Evolutionary conservation across 768 basidiomycete genomes (phyloP).

Genomic region (Mycena sanguinolenta): DNA sequence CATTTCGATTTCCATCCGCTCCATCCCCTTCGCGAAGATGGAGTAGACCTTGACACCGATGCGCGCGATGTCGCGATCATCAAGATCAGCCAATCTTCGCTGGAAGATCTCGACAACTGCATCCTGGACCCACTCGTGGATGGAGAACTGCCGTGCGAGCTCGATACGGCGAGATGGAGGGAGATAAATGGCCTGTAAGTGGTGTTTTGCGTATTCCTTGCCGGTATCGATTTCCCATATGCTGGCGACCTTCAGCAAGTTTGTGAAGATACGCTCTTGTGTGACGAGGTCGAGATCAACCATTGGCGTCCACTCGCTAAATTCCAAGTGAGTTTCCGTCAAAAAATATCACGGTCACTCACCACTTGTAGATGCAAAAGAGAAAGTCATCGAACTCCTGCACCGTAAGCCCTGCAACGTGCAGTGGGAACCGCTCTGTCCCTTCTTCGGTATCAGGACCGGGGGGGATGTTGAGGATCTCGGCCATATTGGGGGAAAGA

Average conservation of each 20-base stretch:
- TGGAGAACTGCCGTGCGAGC: too few relatives aligned
- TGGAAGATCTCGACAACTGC: too few relatives aligned
- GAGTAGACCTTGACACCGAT: too few relatives aligned
- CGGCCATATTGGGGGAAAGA: background rate
- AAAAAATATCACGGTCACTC: background rate
- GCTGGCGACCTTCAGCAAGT: slow-evolving; percentile 7
- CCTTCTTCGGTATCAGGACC: background rate
- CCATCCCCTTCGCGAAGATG: too few relatives aligned
- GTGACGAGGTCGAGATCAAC: background rate
- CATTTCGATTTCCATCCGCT: background rate
- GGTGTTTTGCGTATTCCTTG: background rate
- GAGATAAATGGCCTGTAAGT: background rate
- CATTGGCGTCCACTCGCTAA: background rate
- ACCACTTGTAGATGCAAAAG: background rate
- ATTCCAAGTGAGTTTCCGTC: background rate
- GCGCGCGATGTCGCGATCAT: too few relatives aligned
- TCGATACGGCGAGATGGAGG: too few relatives aligned
- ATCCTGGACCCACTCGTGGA: too few relatives aligned
- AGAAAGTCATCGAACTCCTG: slow-evolving; percentile 14
- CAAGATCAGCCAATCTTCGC: too few relatives aligned
- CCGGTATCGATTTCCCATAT: background rate
- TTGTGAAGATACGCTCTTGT: background rate
- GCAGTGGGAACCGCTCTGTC: background rate
- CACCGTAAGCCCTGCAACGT: background rate
- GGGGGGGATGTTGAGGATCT: background rate